A percentile compares a stretch with the other conserved stretches of the same genome.
These are phyloP conservation scores for Epichloe typhina DNA, from an alignment of 2,329 filamentous ascomycete genomes.

Conservation along the genomic window DNA sequence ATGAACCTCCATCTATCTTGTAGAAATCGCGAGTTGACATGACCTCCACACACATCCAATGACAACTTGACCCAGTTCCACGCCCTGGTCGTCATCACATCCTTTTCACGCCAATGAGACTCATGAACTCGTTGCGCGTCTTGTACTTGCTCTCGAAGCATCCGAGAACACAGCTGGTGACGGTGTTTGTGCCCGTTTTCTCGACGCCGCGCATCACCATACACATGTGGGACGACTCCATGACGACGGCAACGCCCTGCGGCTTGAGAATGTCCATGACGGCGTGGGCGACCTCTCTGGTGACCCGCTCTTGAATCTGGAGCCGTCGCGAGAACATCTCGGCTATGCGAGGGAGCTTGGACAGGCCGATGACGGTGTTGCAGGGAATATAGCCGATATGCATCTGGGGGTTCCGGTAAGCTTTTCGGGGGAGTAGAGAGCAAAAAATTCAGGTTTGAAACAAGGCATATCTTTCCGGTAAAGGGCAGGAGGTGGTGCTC, in stretches of 20 bases:
- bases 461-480: slow-evolving; percentile 61
- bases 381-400: slow-evolving; percentile 97
- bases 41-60: too few relatives aligned
- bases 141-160: slow-evolving; percentile 87
- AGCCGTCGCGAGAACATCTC: slow-evolving; percentile 92
- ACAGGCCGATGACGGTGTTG: slow-evolving; percentile 83
- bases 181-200: slow-evolving; percentile 75
- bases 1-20: too few relatives aligned
- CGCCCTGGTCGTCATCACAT: too few relatives aligned
- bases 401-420: slow-evolving; percentile 46
- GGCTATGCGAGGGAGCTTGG: slow-evolving; percentile 87
- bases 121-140: slow-evolving; percentile 91
- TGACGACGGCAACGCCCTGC: slow-evolving; percentile 90
- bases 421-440: background rate
- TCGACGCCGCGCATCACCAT: slow-evolving; percentile 98
- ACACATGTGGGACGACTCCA: slow-evolving; percentile 92
- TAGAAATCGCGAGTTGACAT: too few relatives aligned
- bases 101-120: slow-evolving; percentile 40
- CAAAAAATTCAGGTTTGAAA: too few relatives aligned
- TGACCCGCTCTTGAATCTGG: slow-evolving; percentile 92
- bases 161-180: slow-evolving; percentile 97
- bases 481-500: slow-evolving; percentile 98
- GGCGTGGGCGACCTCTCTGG: slow-evolving; percentile 92
- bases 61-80: too few relatives aligned
- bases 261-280: slow-evolving; percentile 88